Evolutionary conservation across 345 rosid genomes (phyloP).

Genomic region (Xanthoceras sorbifolium): DNA sequence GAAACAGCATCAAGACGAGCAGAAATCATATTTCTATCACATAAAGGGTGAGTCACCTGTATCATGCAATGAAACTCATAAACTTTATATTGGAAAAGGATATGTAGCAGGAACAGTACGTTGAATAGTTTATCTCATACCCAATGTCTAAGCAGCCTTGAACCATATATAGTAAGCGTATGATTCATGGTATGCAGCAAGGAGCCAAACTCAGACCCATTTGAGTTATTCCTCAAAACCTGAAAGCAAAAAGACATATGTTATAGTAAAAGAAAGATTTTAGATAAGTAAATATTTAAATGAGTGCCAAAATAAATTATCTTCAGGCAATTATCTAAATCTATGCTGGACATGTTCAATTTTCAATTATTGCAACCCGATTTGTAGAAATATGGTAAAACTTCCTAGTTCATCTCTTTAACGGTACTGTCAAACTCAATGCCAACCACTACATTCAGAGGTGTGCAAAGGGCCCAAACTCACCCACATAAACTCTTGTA

Average conservation of each 20-base stretch:
- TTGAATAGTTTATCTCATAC: slow-evolving; percentile 44
- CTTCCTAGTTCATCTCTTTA: background rate
- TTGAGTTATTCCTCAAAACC: slow-evolving; percentile 77
- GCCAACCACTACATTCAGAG: background rate
- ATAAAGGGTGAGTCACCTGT: slow-evolving; percentile 93
- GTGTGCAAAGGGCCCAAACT: background rate
- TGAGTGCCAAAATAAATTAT: background rate
- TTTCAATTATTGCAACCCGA: background rate
- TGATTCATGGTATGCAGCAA: slow-evolving; percentile 71
- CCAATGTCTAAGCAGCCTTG: slow-evolving; percentile 92
- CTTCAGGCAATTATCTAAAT: background rate
- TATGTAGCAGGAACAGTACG: slow-evolving; percentile 4
- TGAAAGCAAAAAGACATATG: slow-evolving; percentile 30
- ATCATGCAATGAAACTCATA: slow-evolving; percentile 27
- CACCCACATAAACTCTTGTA: background rate
- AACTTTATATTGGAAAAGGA: slow-evolving; percentile 8
- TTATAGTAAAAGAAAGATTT: slow-evolving; percentile 18
- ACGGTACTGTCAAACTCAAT: background rate
- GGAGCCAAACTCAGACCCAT: slow-evolving; percentile 85
- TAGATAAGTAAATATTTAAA: background rate
- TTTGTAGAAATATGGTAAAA: background rate
- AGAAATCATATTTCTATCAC: slow-evolving; percentile 74
- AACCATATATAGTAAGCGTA: slow-evolving; percentile 80
- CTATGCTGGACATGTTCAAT: background rate
- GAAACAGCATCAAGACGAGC: slow-evolving; percentile 99